Conservation (phyloP, 176 grass and related monocot species). For the Canna indica region DNA sequence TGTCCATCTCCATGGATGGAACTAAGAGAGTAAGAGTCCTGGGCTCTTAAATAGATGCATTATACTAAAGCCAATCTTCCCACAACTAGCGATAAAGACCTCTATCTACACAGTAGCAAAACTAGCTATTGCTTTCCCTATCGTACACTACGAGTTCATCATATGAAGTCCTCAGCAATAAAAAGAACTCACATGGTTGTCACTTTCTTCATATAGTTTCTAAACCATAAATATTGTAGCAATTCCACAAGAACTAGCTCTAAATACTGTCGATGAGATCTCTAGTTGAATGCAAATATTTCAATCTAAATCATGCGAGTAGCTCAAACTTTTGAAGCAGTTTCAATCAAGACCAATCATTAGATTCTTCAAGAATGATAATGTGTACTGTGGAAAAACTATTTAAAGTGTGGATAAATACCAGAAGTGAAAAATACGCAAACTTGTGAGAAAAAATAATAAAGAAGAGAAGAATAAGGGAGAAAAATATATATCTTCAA, state of each 20-base stretch:
- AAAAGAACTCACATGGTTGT: background rate
- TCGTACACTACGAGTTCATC: too few relatives aligned
- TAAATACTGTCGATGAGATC: background rate
- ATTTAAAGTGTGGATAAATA: background rate
- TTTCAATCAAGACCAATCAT: background rate
- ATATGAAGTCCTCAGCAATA: background rate
- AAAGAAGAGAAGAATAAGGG: background rate
- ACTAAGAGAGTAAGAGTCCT: background rate
- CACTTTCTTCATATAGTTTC: too few relatives aligned
- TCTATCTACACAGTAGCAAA: background rate
- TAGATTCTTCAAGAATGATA: background rate
- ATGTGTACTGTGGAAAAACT: too few relatives aligned
- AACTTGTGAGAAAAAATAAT: background rate
- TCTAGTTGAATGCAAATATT: background rate
- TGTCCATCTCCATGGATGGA: background rate
- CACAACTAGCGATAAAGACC: background rate
- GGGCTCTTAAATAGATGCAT: too few relatives aligned
- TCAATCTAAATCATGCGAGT: background rate
- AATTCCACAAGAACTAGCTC: too few relatives aligned
- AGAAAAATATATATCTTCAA: background rate
- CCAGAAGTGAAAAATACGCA: background rate
- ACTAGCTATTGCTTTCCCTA: background rate
- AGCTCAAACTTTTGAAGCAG: background rate
- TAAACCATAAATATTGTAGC: too few relatives aligned
- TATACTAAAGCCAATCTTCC: background rate